Evolutionary conservation across 768 basidiomycete species (phyloP).

Genomic region (Leccinum aurantiacum): DNA sequence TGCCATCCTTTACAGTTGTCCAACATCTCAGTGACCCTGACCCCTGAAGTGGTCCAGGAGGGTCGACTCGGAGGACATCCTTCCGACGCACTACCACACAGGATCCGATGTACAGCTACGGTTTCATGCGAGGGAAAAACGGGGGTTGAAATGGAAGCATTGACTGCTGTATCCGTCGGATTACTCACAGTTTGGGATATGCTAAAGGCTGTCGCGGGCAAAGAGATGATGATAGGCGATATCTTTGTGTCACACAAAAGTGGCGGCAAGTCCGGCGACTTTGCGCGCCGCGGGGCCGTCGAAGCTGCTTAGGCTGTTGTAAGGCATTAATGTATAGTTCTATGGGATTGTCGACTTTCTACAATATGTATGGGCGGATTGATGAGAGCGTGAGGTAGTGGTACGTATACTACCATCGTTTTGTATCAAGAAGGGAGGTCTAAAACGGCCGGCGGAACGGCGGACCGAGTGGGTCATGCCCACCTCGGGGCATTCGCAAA

Average conservation of each 20-base stretch:
- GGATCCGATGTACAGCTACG: slow-evolving; percentile 62
- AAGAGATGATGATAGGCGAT: slow-evolving; percentile 76
- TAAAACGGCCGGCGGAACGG: too few relatives aligned
- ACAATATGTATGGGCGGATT: background rate
- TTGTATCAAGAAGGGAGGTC: too few relatives aligned
- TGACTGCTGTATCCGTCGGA: slow-evolving; percentile 78
- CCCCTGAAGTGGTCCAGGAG: slow-evolving; percentile 38
- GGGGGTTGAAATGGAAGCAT: slow-evolving; percentile 92
- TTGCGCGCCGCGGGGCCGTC: slow-evolving; percentile 33
- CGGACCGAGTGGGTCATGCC: too few relatives aligned
- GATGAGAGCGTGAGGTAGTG: background rate
- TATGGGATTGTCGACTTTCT: background rate
- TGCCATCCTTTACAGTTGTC: slow-evolving; percentile 83
- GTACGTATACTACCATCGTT: background rate
- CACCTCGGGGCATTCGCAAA: too few relatives aligned
- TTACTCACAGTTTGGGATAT: slow-evolving; percentile 90
- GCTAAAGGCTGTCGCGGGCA: slow-evolving; percentile 88
- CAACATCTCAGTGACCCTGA: slow-evolving; percentile 63
- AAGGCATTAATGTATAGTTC: background rate
- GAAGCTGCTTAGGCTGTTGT: background rate
- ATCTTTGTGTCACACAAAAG: slow-evolving; percentile 65
- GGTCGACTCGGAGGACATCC: background rate
- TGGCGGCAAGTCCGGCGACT: slow-evolving; percentile 77
- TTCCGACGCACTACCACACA: slow-evolving; percentile 34
- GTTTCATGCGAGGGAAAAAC: slow-evolving; percentile 79